Percentiles rank a stretch among this genome's conserved stretches.
Evolutionary conservation across 495 filamentous ascomycete species (phyloP).

Genomic region (Neurospora sp.): DNA sequence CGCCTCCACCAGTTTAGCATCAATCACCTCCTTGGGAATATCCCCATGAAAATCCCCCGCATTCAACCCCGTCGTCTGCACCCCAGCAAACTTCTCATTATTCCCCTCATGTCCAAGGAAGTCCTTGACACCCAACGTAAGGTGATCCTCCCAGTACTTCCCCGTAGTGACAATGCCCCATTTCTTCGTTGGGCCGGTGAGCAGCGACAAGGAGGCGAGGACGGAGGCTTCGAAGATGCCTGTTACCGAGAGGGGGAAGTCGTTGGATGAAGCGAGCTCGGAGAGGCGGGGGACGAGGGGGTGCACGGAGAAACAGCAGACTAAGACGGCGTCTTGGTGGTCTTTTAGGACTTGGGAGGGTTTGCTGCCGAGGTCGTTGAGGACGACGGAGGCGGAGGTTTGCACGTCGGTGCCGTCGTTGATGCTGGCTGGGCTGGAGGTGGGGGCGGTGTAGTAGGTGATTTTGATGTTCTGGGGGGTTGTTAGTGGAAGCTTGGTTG

Average conservation of each 20-base stretch:
- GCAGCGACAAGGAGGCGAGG: slow-evolving; percentile 42
- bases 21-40: slow-evolving; percentile 51
- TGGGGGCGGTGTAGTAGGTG: slow-evolving; percentile 42
- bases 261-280: slow-evolving; percentile 10
- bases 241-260: slow-evolving; percentile 39
- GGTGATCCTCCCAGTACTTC: slow-evolving; percentile 64
- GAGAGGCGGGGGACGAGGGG: slow-evolving; percentile 60
- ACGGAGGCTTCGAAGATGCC: slow-evolving; percentile 87
- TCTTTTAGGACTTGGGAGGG: slow-evolving; percentile 20
- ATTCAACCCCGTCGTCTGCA: slow-evolving; percentile 73
- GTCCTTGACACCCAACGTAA: slow-evolving; percentile 49
- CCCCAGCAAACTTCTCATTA: slow-evolving; percentile 54
- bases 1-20: slow-evolving; percentile 55
- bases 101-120: slow-evolving; percentile 36
- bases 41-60: slow-evolving; percentile 71
- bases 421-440: slow-evolving; percentile 43
- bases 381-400: slow-evolving; percentile 42
- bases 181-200: slow-evolving; percentile 30
- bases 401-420: slow-evolving; percentile 50
- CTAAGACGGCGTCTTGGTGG: slow-evolving; percentile 62
- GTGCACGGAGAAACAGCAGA: slow-evolving; percentile 86
- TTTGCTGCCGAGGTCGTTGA: slow-evolving; percentile 33
- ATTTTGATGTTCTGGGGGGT: slow-evolving; percentile 27
- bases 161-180: slow-evolving; percentile 93
- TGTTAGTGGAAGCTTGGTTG: background rate